These are phyloP conservation scores for Saposhnikovia divaricata DNA, from an alignment of 129 eudicot genomes.

Conservation along the genomic window DNA sequence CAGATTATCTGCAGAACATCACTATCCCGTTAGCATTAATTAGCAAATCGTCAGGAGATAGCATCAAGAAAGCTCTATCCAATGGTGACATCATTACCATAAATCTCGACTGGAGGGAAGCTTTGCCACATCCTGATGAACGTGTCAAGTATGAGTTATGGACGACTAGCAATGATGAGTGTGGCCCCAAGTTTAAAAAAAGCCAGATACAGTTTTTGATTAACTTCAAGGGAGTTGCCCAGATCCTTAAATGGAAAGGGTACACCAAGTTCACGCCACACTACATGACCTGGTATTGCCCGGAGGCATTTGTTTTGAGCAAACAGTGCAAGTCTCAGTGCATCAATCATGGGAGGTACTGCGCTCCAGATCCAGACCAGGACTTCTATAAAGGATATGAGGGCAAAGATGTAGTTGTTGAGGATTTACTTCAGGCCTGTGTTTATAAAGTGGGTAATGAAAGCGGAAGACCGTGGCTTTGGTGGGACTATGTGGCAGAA, in stretches of 20 bases:
- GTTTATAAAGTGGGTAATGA: conserved; percentile 64
- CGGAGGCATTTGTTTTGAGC: conserved; percentile 55
- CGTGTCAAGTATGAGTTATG: conserved; percentile 82
- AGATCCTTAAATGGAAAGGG: conserved; percentile 59
- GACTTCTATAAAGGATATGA: conserved; percentile 71
- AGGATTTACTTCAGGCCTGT: conserved; percentile 62
- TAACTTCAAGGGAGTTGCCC: conserved; percentile 61
- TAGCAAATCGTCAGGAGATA: conserved; percentile 45
- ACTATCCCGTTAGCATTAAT: conserved; percentile 62
- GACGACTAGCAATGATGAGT: conserved; percentile 81
- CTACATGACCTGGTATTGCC: conserved; percentile 87
- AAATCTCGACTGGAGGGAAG: conserved; percentile 67
- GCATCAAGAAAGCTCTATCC: conserved; percentile 41
- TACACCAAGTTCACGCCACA: conserved; percentile 73
- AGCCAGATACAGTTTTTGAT: conserved; percentile 54
- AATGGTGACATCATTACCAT: conserved; percentile 38
- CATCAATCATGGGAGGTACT: conserved; percentile 76
- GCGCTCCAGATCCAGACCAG: conserved; percentile 86
- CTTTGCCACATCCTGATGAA: conserved; percentile 80
- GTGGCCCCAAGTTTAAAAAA: conserved; percentile 71
- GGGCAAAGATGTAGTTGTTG: conserved; percentile 70
- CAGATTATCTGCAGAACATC: conserved; percentile 57
- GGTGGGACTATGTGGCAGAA: conserved; percentile 87
- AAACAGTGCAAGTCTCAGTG: conserved; percentile 70
- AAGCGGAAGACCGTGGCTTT: conserved; percentile 69